These are phyloP conservation scores for Aristolochia contorta DNA, from an alignment of 164 flowering plant species.

Conservation along the genomic window DNA sequence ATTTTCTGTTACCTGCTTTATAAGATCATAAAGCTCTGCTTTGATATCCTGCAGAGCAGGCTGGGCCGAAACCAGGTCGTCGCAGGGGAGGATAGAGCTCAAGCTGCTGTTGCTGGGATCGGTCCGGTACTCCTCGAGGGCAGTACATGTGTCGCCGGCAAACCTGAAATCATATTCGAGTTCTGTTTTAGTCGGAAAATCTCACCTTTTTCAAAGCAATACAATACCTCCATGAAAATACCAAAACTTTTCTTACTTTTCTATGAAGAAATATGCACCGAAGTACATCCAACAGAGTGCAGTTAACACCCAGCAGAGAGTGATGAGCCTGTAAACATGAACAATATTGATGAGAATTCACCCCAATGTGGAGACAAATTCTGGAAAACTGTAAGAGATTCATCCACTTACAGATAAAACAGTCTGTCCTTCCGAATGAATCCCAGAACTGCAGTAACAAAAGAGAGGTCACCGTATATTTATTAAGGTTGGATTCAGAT, in stretches of 20 bases:
- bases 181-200: background rate
- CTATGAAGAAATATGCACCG: conserved; percentile 62
- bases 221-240: background rate
- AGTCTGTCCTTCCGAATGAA: conserved; percentile 21
- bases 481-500: background rate
- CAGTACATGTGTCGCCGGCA: conserved; percentile 64
- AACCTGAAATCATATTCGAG: conserved; percentile 35
- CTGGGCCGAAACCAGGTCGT: conserved; percentile 52
- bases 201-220: background rate
- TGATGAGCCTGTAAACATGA: conserved; percentile 43
- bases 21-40: conserved; percentile 44
- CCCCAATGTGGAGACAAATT: background rate
- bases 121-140: conserved; percentile 56
- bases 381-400: background rate
- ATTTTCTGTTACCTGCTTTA: conserved; percentile 42
- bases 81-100: conserved; percentile 73
- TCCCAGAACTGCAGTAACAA: conserved; percentile 43
- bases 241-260: conserved; percentile 27
- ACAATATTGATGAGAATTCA: background rate
- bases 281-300: conserved; percentile 62
- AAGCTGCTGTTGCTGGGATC: conserved; percentile 73
- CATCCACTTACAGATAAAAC: conserved; percentile 39
- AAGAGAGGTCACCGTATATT: too few relatives aligned
- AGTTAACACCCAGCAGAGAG: conserved; percentile 58
- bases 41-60: conserved; percentile 43